Conservation (phyloP, 495 filamentous ascomycete species). For the Neurospora africana region DNA sequence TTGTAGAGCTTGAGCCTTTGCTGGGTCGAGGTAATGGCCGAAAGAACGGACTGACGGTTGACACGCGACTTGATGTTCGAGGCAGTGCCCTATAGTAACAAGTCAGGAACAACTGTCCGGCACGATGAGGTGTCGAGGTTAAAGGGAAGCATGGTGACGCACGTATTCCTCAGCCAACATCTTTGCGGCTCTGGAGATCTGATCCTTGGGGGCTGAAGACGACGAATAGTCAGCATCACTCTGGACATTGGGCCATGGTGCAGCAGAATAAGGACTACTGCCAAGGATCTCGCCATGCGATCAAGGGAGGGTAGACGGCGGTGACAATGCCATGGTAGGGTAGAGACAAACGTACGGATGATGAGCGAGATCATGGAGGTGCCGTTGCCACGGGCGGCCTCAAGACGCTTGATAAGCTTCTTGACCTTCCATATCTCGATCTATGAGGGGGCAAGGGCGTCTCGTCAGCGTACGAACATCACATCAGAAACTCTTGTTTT, state of each 20-base stretch:
- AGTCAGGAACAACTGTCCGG: constrained; percentile 16
- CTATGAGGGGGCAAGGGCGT: constrained; percentile 16
- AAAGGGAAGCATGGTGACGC: constrained; percentile 25
- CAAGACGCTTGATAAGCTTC: constrained; percentile 93
- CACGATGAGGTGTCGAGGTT: background rate
- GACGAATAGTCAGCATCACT: constrained; percentile 8
- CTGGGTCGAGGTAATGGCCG: constrained; percentile 96
- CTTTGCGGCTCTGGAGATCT: constrained; percentile 90
- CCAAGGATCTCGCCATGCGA: constrained; percentile 3
- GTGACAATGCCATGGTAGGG: constrained; percentile 11
- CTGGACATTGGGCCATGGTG: background rate
- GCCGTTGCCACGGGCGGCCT: constrained; percentile 87
- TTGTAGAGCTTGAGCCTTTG: constrained; percentile 97
- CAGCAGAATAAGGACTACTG: background rate
- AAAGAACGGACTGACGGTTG: constrained; percentile 93
- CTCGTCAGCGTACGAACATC: constrained; percentile 8
- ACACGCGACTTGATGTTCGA: constrained; percentile 99
- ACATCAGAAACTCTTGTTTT: background rate
- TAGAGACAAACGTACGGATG: constrained; percentile 59
- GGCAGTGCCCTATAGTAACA: constrained; percentile 66
- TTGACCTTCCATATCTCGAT: constrained; percentile 83
- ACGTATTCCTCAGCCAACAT: constrained; percentile 99
- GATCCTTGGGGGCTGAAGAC: constrained; percentile 80
- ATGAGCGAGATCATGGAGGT: constrained; percentile 98
- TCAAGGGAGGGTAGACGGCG: constrained; percentile 5